Evolutionary conservation across 805 yeast species (phyloP), one percentile per base, ranked within the genome.

Genomic region (Candida nonsorbophila): DNA sequence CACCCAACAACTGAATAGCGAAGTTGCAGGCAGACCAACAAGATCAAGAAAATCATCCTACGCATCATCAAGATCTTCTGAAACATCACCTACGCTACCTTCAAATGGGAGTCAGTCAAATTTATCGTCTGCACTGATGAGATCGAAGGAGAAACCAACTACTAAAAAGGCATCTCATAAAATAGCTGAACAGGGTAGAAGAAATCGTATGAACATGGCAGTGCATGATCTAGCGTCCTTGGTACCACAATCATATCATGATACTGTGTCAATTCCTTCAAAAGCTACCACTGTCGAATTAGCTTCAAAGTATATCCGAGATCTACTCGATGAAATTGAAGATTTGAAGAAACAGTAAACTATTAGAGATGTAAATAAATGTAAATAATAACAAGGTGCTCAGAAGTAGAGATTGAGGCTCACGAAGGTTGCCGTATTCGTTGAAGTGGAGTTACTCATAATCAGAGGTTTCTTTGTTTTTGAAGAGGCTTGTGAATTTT

Each of bases 201-300:
- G 98, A 44, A 88, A 90, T 53, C 68, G 98, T 38, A 82, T 90
- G 79, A 92, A 92, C 53, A 60, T 67, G 32, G 97, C 97, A 0
- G 77, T 90, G 17, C 76, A 75, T 24, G 95, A 84, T 24, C 62
- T 90, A 34, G 79, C 80, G 6, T 45, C 63, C 7, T 56, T 86
- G 37, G 69, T 90, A 14, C 94, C 95, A 0, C 73, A 77, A 5
- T 53, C 54, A 14, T 60, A 76, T 44, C 74, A 69, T 33, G 80
- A 73, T 20, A 67, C 73, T 9, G 72, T 74, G 9, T 41, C 63
- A 3, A 79, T 84, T 19, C 94, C 94, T 1, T 80, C 94, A 16
- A 90, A 90, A 49, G 97, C 97, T 2, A 87, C 94, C 2, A 90
- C 97, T 0, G 96, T 92, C 3, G 98, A 90, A 53, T 63, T 86